phyloP scores from a whole-genome alignment of 1,139 yeast species.

The Suhomyces taliae region DNA sequence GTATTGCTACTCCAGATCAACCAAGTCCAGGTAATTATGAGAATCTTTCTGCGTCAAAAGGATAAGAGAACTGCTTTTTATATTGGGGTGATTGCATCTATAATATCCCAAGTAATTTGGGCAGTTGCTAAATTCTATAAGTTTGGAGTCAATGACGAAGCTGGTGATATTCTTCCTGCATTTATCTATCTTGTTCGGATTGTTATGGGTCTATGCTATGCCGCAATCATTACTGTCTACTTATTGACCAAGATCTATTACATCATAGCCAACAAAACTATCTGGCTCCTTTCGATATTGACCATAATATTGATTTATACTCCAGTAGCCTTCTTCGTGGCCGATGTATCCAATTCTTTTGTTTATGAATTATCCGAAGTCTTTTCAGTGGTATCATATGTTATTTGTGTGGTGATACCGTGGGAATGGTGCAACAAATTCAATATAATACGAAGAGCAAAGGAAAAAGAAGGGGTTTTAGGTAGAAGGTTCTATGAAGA shows the following conservation, averaged over 20 bases:
- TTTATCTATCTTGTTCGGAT: slow-evolving; percentile 77
- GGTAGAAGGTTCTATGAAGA: slow-evolving; percentile 82
- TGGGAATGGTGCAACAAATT: slow-evolving; percentile 90
- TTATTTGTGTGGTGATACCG: slow-evolving; percentile 72
- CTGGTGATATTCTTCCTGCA: slow-evolving; percentile 69
- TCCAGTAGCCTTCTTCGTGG: slow-evolving; percentile 73
- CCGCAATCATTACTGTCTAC: slow-evolving; percentile 63
- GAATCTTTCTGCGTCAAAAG: slow-evolving; percentile 66
- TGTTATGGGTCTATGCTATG: slow-evolving; percentile 70
- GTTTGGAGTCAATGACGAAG: slow-evolving; percentile 37
- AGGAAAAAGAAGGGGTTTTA: slow-evolving; percentile 74
- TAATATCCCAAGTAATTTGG: slow-evolving; percentile 68
- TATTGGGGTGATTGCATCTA: slow-evolving; percentile 57
- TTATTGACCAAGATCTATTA: slow-evolving; percentile 54
- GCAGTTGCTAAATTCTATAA: slow-evolving; percentile 58
- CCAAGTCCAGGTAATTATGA: slow-evolving; percentile 74
- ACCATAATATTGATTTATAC: slow-evolving; percentile 60
- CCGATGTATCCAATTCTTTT: slow-evolving; percentile 75
- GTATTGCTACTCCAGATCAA: slow-evolving; percentile 64
- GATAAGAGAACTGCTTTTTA: slow-evolving; percentile 69
- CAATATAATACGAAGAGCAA: slow-evolving; percentile 57
- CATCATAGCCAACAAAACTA: slow-evolving; percentile 51
- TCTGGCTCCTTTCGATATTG: slow-evolving; percentile 56
- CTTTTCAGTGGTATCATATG: slow-evolving; percentile 68
- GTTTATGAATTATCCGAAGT: slow-evolving; percentile 71